These are phyloP conservation scores for Mycena albidolilacea DNA, from an alignment of 768 basidiomycete genomes.

Conservation along the genomic window DNA sequence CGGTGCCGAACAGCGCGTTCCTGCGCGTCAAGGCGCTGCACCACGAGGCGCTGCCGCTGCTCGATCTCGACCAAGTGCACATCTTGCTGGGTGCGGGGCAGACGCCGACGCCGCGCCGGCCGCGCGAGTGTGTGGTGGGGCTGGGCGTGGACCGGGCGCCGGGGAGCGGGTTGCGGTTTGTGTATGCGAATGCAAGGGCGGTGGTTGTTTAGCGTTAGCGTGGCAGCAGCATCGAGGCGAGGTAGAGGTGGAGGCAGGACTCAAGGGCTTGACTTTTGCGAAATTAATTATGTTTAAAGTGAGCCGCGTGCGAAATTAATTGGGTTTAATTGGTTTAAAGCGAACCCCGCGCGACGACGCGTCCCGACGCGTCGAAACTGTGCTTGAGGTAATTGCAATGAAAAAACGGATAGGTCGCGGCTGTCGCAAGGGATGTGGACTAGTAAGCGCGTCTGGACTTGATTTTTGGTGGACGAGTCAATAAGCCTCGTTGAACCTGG, in stretches of 20 bases:
- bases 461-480: background rate
- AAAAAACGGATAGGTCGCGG: conserved; percentile 14
- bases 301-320: no score
- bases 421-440: conserved; percentile 22
- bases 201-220: background rate
- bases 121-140: conserved; percentile 33
- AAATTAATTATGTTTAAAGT: no score
- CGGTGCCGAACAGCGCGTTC: conserved; percentile 41
- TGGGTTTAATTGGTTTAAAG: no score
- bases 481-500: background rate
- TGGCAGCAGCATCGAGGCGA: background rate
- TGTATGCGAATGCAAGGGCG: conserved; percentile 20
- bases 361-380: conserved; percentile 19
- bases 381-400: conserved; percentile 27
- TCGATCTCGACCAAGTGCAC: no score
- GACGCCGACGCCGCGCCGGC: conserved; percentile 1
- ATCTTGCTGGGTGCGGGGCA: background rate
- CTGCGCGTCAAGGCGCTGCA: conserved; percentile 39
- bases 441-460: conserved; percentile 13
- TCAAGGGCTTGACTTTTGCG: no score
- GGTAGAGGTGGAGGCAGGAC: no score
- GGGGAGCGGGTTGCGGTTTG: conserved; percentile 33
- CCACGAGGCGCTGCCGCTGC: conserved; percentile 3
- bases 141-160: conserved; percentile 23
- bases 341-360: background rate